A percentile compares a stretch with the other conserved stretches of the same genome.
Evolutionary conservation across 2,329 filamentous ascomycete species (phyloP).

Genomic region (Celoporthe dispersa): DNA sequence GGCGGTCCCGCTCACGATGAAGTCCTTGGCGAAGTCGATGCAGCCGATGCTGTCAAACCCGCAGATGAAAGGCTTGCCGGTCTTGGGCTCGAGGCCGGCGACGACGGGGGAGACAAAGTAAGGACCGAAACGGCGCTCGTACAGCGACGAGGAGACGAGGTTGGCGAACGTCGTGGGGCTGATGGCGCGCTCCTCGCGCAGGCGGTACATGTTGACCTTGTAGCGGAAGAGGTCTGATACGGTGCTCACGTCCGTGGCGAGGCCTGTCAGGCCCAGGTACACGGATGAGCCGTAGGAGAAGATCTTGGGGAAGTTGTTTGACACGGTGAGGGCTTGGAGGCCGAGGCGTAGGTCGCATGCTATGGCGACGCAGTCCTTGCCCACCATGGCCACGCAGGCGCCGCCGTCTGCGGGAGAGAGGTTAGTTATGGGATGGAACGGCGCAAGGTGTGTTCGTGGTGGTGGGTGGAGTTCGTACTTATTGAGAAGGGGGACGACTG

Average conservation of each 20-base stretch:
- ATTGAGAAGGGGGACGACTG: slow-evolving; percentile 94
- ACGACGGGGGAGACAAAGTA: slow-evolving; percentile 96
- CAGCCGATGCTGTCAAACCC: slow-evolving; percentile 99
- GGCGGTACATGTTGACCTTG: slow-evolving; percentile 99
- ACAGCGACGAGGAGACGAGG: slow-evolving; percentile 86
- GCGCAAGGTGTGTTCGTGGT: slow-evolving; percentile 5
- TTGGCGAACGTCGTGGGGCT: slow-evolving; percentile 95
- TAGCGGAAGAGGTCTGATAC: slow-evolving; percentile 98
- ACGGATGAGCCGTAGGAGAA: slow-evolving; percentile 90
- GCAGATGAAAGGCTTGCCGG: slow-evolving; percentile 94
- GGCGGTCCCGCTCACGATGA: slow-evolving; percentile 95
- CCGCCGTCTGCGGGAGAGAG: slow-evolving; percentile 67
- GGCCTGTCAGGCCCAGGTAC: slow-evolving; percentile 92
- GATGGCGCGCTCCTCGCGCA: slow-evolving; percentile 97
- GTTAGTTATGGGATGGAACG: slow-evolving; percentile 31
- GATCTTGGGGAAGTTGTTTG: slow-evolving; percentile 99
- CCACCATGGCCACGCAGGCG: slow-evolving; percentile 97
- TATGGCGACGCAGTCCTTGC: slow-evolving; percentile 99
- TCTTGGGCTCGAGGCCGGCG: slow-evolving; percentile 92
- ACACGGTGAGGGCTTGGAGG: slow-evolving; percentile 93
- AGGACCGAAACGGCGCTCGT: slow-evolving; percentile 94
- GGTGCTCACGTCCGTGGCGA: slow-evolving; percentile 93
- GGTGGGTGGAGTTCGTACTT: slow-evolving; percentile 58
- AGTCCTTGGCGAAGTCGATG: slow-evolving; percentile 99
- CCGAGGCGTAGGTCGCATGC: slow-evolving; percentile 98